A percentile compares a stretch with the other conserved stretches of the same genome.
Evolutionary conservation across 1,284 basidiomycete species (phyloP).

Genomic region (Austroboletus olivaceoglutinosus): DNA sequence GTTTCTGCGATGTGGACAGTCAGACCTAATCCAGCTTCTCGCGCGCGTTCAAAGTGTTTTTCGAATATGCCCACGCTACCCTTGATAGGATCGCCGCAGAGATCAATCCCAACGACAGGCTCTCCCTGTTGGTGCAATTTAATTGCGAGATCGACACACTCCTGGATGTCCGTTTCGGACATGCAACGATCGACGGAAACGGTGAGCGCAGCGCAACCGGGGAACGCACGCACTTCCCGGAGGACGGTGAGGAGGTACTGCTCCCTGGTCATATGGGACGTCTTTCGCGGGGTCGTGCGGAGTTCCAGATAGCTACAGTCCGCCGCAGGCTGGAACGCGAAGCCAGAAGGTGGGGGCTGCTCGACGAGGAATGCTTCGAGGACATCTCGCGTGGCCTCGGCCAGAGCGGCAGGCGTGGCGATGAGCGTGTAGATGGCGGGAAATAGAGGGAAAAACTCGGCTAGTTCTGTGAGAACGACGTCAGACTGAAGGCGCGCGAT

Average conservation of each 20-base stretch:
- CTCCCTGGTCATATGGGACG: slow-evolving; percentile 51
- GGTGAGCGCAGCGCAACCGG: slow-evolving; percentile 55
- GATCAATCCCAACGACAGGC: slow-evolving; percentile 73
- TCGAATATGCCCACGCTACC: slow-evolving; percentile 57
- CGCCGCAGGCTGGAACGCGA: slow-evolving; percentile 32
- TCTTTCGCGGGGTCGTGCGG: slow-evolving; percentile 65
- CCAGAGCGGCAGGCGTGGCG: slow-evolving; percentile 52
- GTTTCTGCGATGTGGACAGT: slow-evolving; percentile 83
- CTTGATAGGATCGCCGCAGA: slow-evolving; percentile 73
- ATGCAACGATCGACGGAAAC: slow-evolving; percentile 74
- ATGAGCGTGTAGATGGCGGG: slow-evolving; percentile 76
- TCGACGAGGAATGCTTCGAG: slow-evolving; percentile 54
- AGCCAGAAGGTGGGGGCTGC: slow-evolving; percentile 22
- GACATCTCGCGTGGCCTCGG: slow-evolving; percentile 58
- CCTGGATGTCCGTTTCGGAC: slow-evolving; percentile 45
- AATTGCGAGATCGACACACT: slow-evolving; percentile 59
- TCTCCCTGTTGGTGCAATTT: slow-evolving; percentile 54
- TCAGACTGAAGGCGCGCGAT: slow-evolving; percentile 44
- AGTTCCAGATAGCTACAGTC: slow-evolving; percentile 70
- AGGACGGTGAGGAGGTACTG: slow-evolving; percentile 66
- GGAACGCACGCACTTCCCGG: slow-evolving; percentile 60
- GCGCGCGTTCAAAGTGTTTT: slow-evolving; percentile 54
- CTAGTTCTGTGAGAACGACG: slow-evolving; percentile 50
- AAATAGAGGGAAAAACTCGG: slow-evolving; percentile 74
- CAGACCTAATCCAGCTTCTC: slow-evolving; percentile 57